Percentiles rank a stretch among this genome's conserved stretches.
These are phyloP conservation scores for Polyporus tsugae DNA, from an alignment of 1,284 basidiomycete species.

Conservation along the genomic window DNA sequence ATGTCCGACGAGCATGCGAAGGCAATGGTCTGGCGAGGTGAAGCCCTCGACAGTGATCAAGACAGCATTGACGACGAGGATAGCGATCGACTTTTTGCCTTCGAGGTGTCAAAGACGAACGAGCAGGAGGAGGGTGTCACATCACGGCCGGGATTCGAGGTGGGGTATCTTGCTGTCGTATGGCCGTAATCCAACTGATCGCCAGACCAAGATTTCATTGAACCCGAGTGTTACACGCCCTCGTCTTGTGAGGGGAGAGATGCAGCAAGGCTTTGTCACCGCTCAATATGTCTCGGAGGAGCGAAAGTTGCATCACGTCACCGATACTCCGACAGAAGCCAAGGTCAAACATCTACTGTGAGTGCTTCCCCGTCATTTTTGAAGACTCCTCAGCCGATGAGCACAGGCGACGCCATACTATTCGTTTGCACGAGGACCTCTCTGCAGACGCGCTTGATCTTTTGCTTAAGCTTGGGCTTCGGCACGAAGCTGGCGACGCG, in stretches of 20 bases:
- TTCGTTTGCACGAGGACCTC: slow-evolving; percentile 4
- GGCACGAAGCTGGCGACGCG: no score
- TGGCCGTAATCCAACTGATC: neutral
- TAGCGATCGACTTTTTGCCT: slow-evolving; percentile 55
- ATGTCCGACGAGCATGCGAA: slow-evolving; percentile 54
- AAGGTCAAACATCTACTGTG: no score
- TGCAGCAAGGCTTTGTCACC: slow-evolving; percentile 18
- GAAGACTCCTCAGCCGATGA: neutral
- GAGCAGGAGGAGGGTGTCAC: slow-evolving; percentile 64
- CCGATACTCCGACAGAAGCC: no score
- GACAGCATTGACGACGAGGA: slow-evolving; percentile 44
- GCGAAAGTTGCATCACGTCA: neutral
- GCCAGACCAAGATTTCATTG: neutral
- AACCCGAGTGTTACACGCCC: slow-evolving; percentile 5
- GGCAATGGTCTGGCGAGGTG: slow-evolving; percentile 51
- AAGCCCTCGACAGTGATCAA: slow-evolving; percentile 38
- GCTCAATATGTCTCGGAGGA: slow-evolving; percentile 11
- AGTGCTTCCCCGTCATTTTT: no score
- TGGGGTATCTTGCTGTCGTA: no score
- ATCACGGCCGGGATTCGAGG: slow-evolving; percentile 52
- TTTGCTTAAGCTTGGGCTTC: no score
- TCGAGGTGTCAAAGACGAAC: slow-evolving; percentile 62
- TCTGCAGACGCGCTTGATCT: neutral
- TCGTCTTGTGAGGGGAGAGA: slow-evolving; percentile 19
- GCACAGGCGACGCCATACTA: neutral